Percentiles rank a stretch among this genome's conserved stretches.
phyloP scores from a whole-genome alignment of 805 yeast species.

The Debaryomyces castellii region DNA sequence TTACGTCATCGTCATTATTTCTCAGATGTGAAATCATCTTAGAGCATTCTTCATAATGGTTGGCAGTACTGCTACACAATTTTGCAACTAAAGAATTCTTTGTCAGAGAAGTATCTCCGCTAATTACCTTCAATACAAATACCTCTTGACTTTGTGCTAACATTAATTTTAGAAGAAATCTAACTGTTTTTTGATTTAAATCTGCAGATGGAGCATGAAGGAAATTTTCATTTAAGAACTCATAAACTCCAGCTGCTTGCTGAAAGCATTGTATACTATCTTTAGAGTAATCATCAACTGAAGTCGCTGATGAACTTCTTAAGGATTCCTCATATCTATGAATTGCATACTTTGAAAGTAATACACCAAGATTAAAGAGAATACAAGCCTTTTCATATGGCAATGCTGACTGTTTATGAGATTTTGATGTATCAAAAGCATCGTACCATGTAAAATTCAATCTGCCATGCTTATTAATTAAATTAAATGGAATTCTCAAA shows the following conservation, averaged over 20 bases:
- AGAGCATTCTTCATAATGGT: conserved; percentile 52
- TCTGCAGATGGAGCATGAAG: conserved; percentile 87
- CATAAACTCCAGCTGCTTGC: conserved; percentile 75
- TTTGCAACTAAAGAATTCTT: conserved; percentile 75
- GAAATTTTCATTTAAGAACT: conserved; percentile 74
- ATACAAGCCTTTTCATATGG: conserved; percentile 89
- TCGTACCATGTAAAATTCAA: conserved; percentile 79
- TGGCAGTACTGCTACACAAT: conserved; percentile 63
- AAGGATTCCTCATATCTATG: conserved; percentile 27
- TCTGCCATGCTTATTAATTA: conserved; percentile 43
- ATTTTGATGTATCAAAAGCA: conserved; percentile 50
- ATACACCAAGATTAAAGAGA: conserved; percentile 73
- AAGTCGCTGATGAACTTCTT: conserved; percentile 22
- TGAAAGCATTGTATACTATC: conserved; percentile 61
- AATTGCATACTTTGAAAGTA: conserved; percentile 52
- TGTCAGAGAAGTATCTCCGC: conserved; percentile 45
- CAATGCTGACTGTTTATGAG: conserved; percentile 69
- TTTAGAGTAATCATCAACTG: conserved; percentile 49
- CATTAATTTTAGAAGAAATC: conserved; percentile 62
- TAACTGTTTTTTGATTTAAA: conserved; percentile 64
- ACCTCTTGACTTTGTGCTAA: conserved; percentile 89
- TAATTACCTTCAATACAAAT: conserved; percentile 62
- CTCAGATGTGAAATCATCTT: conserved; percentile 36
- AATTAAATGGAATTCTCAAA: conserved; percentile 66
- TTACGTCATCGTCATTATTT: conserved; percentile 25